Evolutionary conservation across 2,329 filamentous ascomycete genomes (phyloP).

Genomic region (Endoconidiophora polonica): DNA sequence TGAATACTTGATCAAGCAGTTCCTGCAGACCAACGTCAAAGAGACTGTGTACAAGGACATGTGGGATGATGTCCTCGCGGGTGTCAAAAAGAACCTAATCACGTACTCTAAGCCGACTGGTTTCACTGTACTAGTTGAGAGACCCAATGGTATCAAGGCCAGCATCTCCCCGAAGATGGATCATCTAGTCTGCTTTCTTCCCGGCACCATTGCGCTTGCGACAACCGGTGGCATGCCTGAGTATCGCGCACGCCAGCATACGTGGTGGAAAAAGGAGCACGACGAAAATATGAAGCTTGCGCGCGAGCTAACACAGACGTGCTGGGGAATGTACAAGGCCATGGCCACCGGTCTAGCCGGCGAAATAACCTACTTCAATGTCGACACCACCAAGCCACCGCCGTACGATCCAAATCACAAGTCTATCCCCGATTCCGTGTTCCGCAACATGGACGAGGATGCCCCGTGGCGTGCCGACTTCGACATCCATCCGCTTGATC

Average conservation of each 20-base stretch:
- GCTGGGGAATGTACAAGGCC: slow-evolving; percentile 91
- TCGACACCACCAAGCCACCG: slow-evolving; percentile 29
- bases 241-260: slow-evolving; percentile 52
- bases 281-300: slow-evolving; percentile 80
- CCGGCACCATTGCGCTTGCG: slow-evolving; percentile 81
- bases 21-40: slow-evolving; percentile 75
- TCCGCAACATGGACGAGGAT: slow-evolving; percentile 14
- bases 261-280: slow-evolving; percentile 59
- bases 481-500: slow-evolving; percentile 61
- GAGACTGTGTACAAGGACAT: slow-evolving; percentile 79
- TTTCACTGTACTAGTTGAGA: slow-evolving; percentile 81
- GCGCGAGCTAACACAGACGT: slow-evolving; percentile 84
- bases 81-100: slow-evolving; percentile 80
- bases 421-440: slow-evolving; percentile 1
- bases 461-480: slow-evolving; percentile 63
- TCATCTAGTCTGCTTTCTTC: slow-evolving; percentile 93
- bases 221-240: slow-evolving; percentile 67
- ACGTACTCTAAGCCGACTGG: slow-evolving; percentile 69
- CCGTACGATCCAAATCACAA: slow-evolving; percentile 20
- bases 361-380: slow-evolving; percentile 84
- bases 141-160: slow-evolving; percentile 53
- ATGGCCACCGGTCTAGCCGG: slow-evolving; percentile 83
- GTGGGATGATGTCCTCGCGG: slow-evolving; percentile 75
- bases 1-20: slow-evolving; percentile 97
- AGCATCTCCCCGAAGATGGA: slow-evolving; percentile 82